phyloP scores from a whole-genome alignment of 495 filamentous ascomycete genomes.

The Chaetomium tenue region DNA sequence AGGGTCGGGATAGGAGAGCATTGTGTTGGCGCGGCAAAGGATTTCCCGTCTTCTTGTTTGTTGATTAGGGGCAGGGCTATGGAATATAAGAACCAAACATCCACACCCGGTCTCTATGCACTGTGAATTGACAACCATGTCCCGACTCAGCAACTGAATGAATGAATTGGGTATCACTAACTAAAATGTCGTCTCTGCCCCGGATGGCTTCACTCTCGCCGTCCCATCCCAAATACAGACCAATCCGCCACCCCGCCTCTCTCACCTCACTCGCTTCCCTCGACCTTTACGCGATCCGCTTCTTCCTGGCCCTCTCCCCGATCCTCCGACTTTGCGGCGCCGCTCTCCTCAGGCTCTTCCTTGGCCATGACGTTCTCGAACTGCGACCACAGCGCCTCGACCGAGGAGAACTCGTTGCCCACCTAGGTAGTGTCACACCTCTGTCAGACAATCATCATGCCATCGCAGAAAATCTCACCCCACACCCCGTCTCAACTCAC shows the following conservation, averaged over 20 bases:
- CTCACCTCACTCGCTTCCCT: not conserved
- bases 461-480: too few species aligned
- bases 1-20: not conserved
- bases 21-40: not conserved
- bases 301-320: slow-evolving; percentile 20
- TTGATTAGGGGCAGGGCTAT: slow-evolving; percentile 13
- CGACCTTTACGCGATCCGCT: slow-evolving; percentile 12
- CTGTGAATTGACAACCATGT: not conserved
- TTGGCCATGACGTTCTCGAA: slow-evolving; percentile 96
- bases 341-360: slow-evolving; percentile 58
- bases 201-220: not conserved
- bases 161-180: slow-evolving; percentile 12
- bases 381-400: slow-evolving; percentile 93
- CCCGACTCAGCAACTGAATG: not conserved
- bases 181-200: not conserved
- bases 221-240: not conserved
- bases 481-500: too few species aligned
- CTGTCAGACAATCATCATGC: slow-evolving; percentile 3
- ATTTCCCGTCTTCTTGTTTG: slow-evolving; percentile 6
- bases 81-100: slow-evolving; percentile 3
- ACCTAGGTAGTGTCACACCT: slow-evolving; percentile 54
- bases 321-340: slow-evolving; percentile 35
- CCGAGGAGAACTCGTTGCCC: slow-evolving; percentile 94
- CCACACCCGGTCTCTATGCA: not conserved
- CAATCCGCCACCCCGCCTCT: not conserved